Percentiles rank a stretch among this genome's conserved stretches.
These are phyloP conservation scores for Gloeopeniophorella convolvens DNA, from an alignment of 768 basidiomycete species.

Conservation along the genomic window DNA sequence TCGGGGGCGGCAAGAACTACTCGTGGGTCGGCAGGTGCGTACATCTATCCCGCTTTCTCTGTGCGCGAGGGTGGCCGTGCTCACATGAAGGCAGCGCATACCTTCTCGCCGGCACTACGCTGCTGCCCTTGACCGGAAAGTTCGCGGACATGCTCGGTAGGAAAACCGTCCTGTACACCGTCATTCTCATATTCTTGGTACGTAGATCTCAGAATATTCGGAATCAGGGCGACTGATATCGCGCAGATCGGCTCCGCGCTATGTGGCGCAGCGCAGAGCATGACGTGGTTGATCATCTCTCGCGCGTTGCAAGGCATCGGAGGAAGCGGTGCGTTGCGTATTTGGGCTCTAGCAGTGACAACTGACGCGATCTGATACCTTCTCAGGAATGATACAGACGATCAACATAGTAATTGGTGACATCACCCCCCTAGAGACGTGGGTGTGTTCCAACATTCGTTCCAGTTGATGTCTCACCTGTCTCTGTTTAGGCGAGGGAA, in stretches of 20 bases:
- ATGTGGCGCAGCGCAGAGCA: slow-evolving; percentile 73
- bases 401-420: too few species aligned
- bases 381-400: slow-evolving; percentile 58
- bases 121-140: slow-evolving; percentile 73
- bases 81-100: slow-evolving; percentile 49
- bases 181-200: slow-evolving; percentile 66
- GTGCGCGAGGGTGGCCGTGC: background rate
- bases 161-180: slow-evolving; percentile 62
- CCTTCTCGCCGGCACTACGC: slow-evolving; percentile 56
- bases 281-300: slow-evolving; percentile 68
- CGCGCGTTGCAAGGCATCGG: slow-evolving; percentile 81
- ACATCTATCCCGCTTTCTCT: background rate
- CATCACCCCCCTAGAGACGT: too few species aligned
- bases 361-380: slow-evolving; percentile 78
- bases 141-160: slow-evolving; percentile 58
- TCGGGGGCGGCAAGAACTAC: slow-evolving; percentile 40
- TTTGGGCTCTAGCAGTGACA: slow-evolving; percentile 70
- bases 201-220: slow-evolving; percentile 19
- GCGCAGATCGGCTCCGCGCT: slow-evolving; percentile 70
- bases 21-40: slow-evolving; percentile 41
- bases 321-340: slow-evolving; percentile 70
- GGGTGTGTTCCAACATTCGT: too few species aligned
- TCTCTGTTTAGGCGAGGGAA: too few species aligned
- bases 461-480: too few species aligned
- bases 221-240: background rate